Evolutionary conservation across 768 basidiomycete genomes (phyloP), one percentile per base, ranked within the genome.

Genomic region (Pluteus cervinus): DNA sequence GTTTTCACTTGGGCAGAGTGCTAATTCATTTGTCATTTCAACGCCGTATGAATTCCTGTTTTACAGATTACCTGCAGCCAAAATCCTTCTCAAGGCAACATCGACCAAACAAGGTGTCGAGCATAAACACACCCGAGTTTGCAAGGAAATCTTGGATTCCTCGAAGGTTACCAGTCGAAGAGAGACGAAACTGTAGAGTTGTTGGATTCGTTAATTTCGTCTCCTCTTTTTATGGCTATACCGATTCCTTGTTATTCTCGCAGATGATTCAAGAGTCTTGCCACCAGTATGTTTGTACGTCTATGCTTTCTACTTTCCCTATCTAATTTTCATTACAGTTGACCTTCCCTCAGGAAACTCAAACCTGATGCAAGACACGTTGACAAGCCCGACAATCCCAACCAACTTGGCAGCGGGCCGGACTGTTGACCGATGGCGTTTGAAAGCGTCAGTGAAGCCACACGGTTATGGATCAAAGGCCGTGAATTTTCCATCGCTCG

Each of bases 371-470:
- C 88, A 0, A 75, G 94, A 2, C 91, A 86, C 0, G 61, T 85
- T 20, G 80, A 86, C 24, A 57, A 61, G 7, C 84, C 80, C 0
- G 73, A 83, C 1, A 78, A 99, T 54, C 81, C 88, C 0, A 73
- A 67, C 33, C 78, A 82, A 6, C 68, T 94, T 9, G 87, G 97
- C 40, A 85, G 82, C 40, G 80, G 78, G n/a, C 94, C 93, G 2
- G 94, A 99, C 64, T 97, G 88, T 54, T 82, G 94, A n/a, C 72
- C 94, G 43, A 92, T 97, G 83, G 78, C 83, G 1, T 99, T 98
- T 58, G 81, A 87, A 57, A 83, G 79, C 1, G 81, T 96, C 6
- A 65, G 61, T 33, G 86, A 89, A 39, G 94, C 94, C 1, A 96
- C 91, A 2, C 68, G 71, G 16, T 63, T 99, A 0, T 99, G 94